phyloP scores from a whole-genome alignment of 495 filamentous ascomycete genomes.

The Talaromyces liani region DNA sequence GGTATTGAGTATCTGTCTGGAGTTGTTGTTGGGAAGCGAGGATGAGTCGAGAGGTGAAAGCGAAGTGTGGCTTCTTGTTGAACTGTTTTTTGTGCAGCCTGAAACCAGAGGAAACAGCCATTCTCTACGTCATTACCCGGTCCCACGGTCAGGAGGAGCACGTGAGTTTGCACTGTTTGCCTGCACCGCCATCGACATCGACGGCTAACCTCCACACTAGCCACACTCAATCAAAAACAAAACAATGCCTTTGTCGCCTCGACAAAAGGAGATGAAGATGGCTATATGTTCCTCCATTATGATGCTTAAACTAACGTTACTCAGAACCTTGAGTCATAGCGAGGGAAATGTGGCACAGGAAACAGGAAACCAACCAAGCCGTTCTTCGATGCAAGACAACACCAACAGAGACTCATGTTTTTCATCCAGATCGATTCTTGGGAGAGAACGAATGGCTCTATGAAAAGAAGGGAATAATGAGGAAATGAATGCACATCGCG shows the following conservation, averaged over 20 bases:
- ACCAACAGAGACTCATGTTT: neutral
- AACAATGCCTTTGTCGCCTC: neutral
- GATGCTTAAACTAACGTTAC: neutral
- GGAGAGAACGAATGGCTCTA: neutral
- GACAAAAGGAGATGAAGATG: neutral
- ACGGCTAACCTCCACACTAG: neutral
- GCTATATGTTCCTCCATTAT: neutral
- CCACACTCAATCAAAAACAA: neutral
- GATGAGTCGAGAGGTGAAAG: neutral
- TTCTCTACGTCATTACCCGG: slow-evolving; percentile 7
- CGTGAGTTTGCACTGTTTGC: slow-evolving; percentile 8
- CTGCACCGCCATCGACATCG: neutral
- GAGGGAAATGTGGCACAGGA: neutral
- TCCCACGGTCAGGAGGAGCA: neutral
- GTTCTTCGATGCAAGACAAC: neutral
- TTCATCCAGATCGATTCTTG: neutral
- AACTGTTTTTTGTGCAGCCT: slow-evolving; percentile 9
- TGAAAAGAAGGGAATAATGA: neutral
- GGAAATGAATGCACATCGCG: neutral
- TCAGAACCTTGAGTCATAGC: neutral
- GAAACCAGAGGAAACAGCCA: neutral
- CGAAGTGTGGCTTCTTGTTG: slow-evolving; percentile 2
- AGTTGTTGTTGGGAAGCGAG: neutral
- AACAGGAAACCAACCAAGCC: neutral
- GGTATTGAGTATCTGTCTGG: neutral